phyloP scores from a whole-genome alignment of 805 yeast genomes.

The Wickerhamomyces kurtzmanii region DNA sequence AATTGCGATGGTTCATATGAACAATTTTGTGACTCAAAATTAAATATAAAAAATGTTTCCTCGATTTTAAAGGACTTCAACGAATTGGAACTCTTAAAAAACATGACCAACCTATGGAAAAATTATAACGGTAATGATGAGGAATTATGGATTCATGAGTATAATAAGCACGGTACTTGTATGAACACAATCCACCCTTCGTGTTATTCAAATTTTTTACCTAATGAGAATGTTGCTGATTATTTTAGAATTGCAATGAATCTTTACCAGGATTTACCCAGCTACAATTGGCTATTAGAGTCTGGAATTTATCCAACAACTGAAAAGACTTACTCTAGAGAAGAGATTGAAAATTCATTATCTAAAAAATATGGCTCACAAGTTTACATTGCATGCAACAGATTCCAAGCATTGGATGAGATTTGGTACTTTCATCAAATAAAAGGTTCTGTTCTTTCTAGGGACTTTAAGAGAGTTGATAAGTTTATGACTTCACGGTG shows the following conservation, averaged over 20 bases:
- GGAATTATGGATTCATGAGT: constrained; percentile 81
- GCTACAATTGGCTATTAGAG: constrained; percentile 52
- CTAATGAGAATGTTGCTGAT: constrained; percentile 45
- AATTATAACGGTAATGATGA: constrained; percentile 61
- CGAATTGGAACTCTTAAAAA: constrained; percentile 41
- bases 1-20: constrained; percentile 75
- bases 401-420: constrained; percentile 30
- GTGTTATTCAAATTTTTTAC: constrained; percentile 41
- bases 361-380: constrained; percentile 38
- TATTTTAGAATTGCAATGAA: constrained; percentile 54
- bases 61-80: constrained; percentile 32
- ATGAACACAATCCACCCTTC: constrained; percentile 66
- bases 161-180: constrained; percentile 91
- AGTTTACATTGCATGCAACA: constrained; percentile 55
- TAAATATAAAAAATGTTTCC: constrained; percentile 43
- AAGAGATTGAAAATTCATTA: constrained; percentile 45
- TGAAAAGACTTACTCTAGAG: constrained; percentile 43
- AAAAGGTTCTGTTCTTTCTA: constrained; percentile 61
- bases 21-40: constrained; percentile 62
- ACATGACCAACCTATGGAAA: constrained; percentile 63
- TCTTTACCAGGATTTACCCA: constrained; percentile 50
- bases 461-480: constrained; percentile 57
- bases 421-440: constrained; percentile 75
- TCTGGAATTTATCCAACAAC: constrained; percentile 67
- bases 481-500: constrained; percentile 50